phyloP scores from a whole-genome alignment of 2,329 filamentous ascomycete genomes.

The Lasiodiplodia theobromae region DNA sequence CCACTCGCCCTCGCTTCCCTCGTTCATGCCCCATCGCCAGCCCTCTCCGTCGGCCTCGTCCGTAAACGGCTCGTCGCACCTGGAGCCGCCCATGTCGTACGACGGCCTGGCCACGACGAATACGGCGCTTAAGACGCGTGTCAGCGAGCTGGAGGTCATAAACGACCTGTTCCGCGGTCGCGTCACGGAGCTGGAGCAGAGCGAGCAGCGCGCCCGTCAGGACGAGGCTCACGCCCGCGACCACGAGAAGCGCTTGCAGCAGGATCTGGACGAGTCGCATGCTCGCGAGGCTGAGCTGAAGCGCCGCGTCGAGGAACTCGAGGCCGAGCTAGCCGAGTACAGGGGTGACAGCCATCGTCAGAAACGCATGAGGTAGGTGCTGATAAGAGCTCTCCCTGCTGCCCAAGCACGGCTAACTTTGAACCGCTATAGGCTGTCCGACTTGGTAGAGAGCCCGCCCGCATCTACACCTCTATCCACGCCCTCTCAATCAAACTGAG shows the following conservation, averaged over 20 bases:
- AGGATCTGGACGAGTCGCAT: conserved; percentile 75
- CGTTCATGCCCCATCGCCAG: conserved; percentile 52
- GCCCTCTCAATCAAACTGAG: conserved; percentile 30
- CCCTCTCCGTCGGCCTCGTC: conserved; percentile 66
- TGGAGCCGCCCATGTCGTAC: conserved; percentile 77
- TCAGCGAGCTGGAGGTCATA: conserved; percentile 94
- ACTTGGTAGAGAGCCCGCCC: conserved; percentile 55
- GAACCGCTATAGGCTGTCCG: conserved; percentile 49
- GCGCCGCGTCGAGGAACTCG: conserved; percentile 74
- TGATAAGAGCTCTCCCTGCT: too few relatives aligned
- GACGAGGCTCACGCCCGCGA: conserved; percentile 64
- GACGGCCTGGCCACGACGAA: conserved; percentile 82
- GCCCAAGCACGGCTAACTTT: too few relatives aligned
- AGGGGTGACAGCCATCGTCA: conserved; percentile 54
- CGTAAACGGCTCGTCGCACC: conserved; percentile 67
- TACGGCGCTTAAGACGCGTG: conserved; percentile 88
- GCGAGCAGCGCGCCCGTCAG: conserved; percentile 72
- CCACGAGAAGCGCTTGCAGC: conserved; percentile 62
- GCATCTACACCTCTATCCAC: conserved; percentile 43
- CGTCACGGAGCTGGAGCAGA: conserved; percentile 77
- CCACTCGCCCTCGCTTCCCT: conserved; percentile 60
- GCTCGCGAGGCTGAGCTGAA: conserved; percentile 83
- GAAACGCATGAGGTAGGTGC: conserved; percentile 58
- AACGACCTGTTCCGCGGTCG: conserved; percentile 73
- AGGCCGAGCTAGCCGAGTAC: conserved; percentile 38